Conservation (phyloP, 2,329 filamentous ascomycete genomes). For the Ceratocystis albifundus region DNA sequence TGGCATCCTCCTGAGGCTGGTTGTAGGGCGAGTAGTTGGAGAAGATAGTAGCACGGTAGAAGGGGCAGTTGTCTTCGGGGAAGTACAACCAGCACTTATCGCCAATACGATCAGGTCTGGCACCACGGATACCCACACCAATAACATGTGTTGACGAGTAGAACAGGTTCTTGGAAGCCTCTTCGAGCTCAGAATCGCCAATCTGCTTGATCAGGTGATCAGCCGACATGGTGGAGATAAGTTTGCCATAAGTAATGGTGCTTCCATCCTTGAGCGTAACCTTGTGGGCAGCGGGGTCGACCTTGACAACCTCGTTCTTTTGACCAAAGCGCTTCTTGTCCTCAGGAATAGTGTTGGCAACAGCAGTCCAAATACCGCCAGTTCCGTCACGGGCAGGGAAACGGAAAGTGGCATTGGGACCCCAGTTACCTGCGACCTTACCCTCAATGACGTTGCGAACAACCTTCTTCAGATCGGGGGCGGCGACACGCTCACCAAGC, state of each 20-base stretch:
- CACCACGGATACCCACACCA: slow-evolving; percentile 85
- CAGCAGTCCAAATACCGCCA: slow-evolving; percentile 97
- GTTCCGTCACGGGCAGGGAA: slow-evolving; percentile 94
- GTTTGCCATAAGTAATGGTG: slow-evolving; percentile 79
- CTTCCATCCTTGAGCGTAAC: slow-evolving; percentile 76
- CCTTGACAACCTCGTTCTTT: slow-evolving; percentile 69
- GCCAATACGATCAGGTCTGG: slow-evolving; percentile 85
- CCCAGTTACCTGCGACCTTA: slow-evolving; percentile 96
- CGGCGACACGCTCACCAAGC: slow-evolving; percentile 96
- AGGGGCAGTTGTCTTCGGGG: slow-evolving; percentile 96
- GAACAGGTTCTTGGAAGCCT: slow-evolving; percentile 70
- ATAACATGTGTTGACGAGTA: slow-evolving; percentile 97
- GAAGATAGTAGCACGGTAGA: slow-evolving; percentile 99
- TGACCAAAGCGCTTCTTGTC: slow-evolving; percentile 87
- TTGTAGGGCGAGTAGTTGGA: slow-evolving; percentile 99
- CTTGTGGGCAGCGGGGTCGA: slow-evolving; percentile 74
- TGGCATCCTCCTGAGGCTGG: slow-evolving; percentile 70
- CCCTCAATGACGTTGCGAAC: slow-evolving; percentile 90
- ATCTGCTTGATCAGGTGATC: slow-evolving; percentile 80
- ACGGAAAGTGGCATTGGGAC: slow-evolving; percentile 94
- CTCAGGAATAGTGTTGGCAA: slow-evolving; percentile 82
- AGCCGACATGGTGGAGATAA: slow-evolving; percentile 92
- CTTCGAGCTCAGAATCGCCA: slow-evolving; percentile 64
- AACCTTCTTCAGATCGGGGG: slow-evolving; percentile 86
- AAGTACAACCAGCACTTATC: slow-evolving; percentile 99